Base-by-base conservation (phyloP, 2,329 filamentous ascomycete species). In the Botrytis porri region DNA sequence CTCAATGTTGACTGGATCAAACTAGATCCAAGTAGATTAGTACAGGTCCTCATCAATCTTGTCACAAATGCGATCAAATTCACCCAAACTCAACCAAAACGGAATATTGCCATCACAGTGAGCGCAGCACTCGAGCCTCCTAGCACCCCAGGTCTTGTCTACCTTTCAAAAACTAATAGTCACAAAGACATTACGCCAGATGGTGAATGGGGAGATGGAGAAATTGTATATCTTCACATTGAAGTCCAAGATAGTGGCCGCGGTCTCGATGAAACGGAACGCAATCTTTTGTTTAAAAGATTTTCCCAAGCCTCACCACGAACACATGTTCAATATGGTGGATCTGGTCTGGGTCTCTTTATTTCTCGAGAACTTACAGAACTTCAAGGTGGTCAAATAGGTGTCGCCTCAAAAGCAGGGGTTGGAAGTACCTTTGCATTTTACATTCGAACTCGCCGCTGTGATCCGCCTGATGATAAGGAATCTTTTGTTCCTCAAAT, bases 31-130 rank as follows among this genome's bases (percentile, higher is more conserved):
- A 92, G 90, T 25, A 87, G 93, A 37, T 89, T 95, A 67, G 87
- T 92, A 69, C 93, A 95, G 81, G 91, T 95, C 0, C 84, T 95
- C 5, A 94, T 95, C 80, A 95, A 95, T 77, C 85, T 95, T 1
- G 87, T 93, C 14, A 93, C 92, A 12, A 95, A 95, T 78, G 92
- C 92, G 0, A 90, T 95, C 81, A 95, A 95, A 78, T 95, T 95
- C 79, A 95, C 93, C 1, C 89, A 89, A 51, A 85, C 85, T 0
- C 88, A 90, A 29, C 84, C 85, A 25, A 87, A 84, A 20, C 86
- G 89, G 12, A 87, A 88, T 60, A 86, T 89, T 48, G 82, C 82
- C 1, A 83, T 88, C 3, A 82, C 80, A 20, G 41, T 77, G 45
- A 73, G 73, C 69, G 74, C 75, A n/a, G 74, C 74, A 12, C 63